Percentiles rank a stretch among this genome's conserved stretches.
These are phyloP conservation scores for Candida ficus DNA, from an alignment of 805 yeast genomes.

Conservation along the genomic window DNA sequence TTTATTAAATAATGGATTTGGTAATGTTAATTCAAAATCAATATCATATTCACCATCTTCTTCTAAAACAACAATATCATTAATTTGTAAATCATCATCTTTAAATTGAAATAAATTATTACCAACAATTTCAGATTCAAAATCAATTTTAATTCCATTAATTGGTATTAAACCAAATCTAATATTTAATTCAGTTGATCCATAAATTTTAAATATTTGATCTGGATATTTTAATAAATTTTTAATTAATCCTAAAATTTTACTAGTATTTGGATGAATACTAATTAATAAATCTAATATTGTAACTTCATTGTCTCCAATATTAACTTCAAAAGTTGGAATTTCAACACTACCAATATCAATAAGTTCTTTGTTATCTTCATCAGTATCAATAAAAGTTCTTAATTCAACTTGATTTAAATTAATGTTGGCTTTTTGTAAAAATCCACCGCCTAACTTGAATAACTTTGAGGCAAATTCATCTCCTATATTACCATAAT, in stretches of 20 bases:
- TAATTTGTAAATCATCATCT: conserved; percentile 19
- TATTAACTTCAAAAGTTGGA: conserved; percentile 29
- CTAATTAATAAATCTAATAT: conserved; percentile 26
- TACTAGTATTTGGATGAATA: conserved; percentile 29
- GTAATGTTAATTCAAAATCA: conserved; percentile 16
- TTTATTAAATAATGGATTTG: conserved; percentile 20
- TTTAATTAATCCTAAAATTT: conserved; percentile 30
- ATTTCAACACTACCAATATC: conserved; percentile 30
- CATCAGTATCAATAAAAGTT: conserved; percentile 16
- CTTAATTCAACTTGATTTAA: conserved; percentile 27
- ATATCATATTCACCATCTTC: conserved; percentile 16
- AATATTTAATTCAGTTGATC: conserved; percentile 29
- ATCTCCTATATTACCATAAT: conserved; percentile 29
- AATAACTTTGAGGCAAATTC: conserved; percentile 23
- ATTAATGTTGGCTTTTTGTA: conserved; percentile 26
- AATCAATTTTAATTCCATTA: conserved; percentile 26
- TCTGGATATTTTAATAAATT: conserved; percentile 28
- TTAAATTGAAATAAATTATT: conserved; percentile 18
- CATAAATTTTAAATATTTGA: conserved; percentile 28
- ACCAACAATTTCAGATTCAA: conserved; percentile 27
- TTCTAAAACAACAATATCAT: too few relatives aligned
- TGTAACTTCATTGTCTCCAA: conserved; percentile 25
- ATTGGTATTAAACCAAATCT: conserved; percentile 31
- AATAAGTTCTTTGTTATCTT: conserved; percentile 11
- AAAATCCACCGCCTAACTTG: conserved; percentile 28